Evolutionary conservation across 352 stramenopile species (phyloP).

Genomic region (Globisporangium sylvaticum): DNA sequence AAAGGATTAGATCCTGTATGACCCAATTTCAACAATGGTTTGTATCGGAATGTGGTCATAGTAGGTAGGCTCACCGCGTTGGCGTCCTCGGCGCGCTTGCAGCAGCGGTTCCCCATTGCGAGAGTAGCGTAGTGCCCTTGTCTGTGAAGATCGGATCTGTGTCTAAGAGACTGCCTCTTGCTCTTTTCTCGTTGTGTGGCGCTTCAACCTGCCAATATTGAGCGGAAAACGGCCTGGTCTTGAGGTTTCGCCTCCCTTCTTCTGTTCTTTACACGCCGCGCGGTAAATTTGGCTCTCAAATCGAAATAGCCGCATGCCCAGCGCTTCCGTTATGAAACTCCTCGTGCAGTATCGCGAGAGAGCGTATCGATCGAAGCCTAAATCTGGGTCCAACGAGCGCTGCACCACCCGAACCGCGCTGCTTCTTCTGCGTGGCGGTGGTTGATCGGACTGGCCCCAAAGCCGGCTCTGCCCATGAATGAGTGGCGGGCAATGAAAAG

Average conservation of each 20-base stretch:
- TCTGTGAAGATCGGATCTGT: too few relatives aligned
- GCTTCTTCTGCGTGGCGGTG: too few relatives aligned
- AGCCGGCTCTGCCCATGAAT: too few relatives aligned
- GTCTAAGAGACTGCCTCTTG: too few relatives aligned
- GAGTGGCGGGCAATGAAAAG: too few relatives aligned
- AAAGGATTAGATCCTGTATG: not conserved
- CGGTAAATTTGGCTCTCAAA: not conserved
- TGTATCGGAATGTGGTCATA: not conserved
- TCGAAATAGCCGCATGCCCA: not conserved
- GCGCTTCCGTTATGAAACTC: not conserved
- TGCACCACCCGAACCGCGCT: too few relatives aligned
- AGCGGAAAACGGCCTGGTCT: not conserved
- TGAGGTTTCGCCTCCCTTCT: not conserved
- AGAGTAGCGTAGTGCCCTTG: not conserved
- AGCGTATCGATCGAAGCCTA: not conserved
- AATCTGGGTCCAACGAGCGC: too few relatives aligned
- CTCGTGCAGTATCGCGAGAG: not conserved
- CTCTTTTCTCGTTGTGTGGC: not conserved
- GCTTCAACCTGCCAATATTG: not conserved
- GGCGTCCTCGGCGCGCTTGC: constrained; percentile 16
- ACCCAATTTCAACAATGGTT: not conserved
- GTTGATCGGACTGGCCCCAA: too few relatives aligned
- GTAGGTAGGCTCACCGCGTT: not conserved
- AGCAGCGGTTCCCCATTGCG: constrained; percentile 26
- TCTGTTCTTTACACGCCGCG: not conserved